A percentile compares a stretch with the other conserved stretches of the same genome.
phyloP scores from a whole-genome alignment of 78 protist species.

The Cyanophora paradoxa region DNA sequence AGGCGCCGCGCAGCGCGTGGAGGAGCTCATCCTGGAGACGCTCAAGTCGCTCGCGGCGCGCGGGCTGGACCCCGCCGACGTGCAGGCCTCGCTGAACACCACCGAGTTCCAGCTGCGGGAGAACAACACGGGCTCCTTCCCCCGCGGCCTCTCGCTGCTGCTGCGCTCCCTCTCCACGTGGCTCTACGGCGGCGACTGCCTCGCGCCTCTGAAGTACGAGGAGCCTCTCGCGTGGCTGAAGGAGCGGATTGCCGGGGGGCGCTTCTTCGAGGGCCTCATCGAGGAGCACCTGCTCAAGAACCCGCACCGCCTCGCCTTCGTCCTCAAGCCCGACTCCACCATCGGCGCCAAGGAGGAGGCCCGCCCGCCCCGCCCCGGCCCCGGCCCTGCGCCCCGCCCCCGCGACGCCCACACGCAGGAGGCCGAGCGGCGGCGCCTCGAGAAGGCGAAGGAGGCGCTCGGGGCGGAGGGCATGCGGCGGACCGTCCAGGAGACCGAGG shows the following conservation, averaged over 20 bases:
- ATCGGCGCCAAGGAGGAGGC: too few species aligned
- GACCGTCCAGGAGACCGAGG: slow-evolving; percentile 1
- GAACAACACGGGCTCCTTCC: slow-evolving; percentile 42
- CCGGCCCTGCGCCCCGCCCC: too few species aligned
- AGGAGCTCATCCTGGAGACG: background rate
- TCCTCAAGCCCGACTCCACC: too few species aligned
- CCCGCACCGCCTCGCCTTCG: slow-evolving; percentile 2
- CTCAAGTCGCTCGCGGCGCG: slow-evolving; percentile 1
- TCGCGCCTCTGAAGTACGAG: slow-evolving; percentile 9
- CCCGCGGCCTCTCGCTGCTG: slow-evolving; percentile 13
- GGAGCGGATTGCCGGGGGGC: background rate
- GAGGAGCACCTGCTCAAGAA: slow-evolving; percentile 1
- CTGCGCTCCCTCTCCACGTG: slow-evolving; percentile 16
- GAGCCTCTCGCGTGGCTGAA: slow-evolving; percentile 3
- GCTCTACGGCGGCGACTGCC: slow-evolving; percentile 10
- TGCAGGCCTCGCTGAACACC: slow-evolving; percentile 31
- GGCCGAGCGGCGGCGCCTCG: too few species aligned
- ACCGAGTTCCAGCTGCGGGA: slow-evolving; percentile 37
- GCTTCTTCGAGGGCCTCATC: background rate
- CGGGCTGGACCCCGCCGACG: background rate
- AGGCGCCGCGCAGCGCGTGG: too few species aligned
- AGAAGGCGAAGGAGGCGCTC: background rate
- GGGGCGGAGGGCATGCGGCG: background rate
- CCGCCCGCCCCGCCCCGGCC: too few species aligned
- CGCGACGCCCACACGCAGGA: too few species aligned